Conservation (phyloP, 495 filamentous ascomycete genomes). For the Chaetomium cochliodes region DNA sequence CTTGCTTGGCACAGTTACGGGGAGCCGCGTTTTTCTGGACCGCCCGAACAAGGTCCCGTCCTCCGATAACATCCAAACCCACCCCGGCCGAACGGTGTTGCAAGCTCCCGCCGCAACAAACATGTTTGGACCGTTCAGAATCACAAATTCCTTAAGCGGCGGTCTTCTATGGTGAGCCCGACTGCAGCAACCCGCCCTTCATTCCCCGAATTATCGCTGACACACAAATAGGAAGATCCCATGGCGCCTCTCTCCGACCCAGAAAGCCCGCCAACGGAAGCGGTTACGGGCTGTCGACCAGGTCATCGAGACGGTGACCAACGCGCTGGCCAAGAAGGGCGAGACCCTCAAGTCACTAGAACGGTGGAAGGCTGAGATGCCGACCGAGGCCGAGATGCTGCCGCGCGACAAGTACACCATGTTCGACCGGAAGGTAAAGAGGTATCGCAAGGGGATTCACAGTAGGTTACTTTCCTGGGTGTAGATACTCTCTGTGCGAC, state of each 20-base stretch:
- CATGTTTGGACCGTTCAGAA: conserved; percentile 82
- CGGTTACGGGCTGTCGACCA: conserved; percentile 82
- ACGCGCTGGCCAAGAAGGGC: conserved; percentile 69
- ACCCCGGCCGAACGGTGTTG: conserved; percentile 11
- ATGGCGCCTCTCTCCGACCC: conserved; percentile 86
- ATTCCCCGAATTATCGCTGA: conserved; percentile 4
- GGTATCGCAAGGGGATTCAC: conserved; percentile 92
- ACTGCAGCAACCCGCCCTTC: not conserved
- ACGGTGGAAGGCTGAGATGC: conserved; percentile 93
- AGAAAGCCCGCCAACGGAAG: conserved; percentile 86
- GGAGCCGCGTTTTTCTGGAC: conserved; percentile 30
- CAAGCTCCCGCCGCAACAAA: conserved; percentile 24
- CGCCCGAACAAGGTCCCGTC: conserved; percentile 1
- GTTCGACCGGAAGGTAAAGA: conserved; percentile 93
- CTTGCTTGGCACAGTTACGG: conserved; percentile 16
- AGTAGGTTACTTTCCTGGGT: conserved; percentile 59
- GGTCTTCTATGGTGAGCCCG: conserved; percentile 75
- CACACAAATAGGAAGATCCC: conserved; percentile 80
- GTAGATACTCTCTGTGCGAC: conserved; percentile 17
- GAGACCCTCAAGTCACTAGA: conserved; percentile 69
- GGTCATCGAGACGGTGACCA: conserved; percentile 73
- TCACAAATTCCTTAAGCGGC: conserved; percentile 69
- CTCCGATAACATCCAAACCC: conserved; percentile 12
- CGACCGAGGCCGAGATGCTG: conserved; percentile 92
- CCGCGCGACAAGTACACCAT: conserved; percentile 97